Percentiles rank a stretch among this genome's conserved stretches.
Evolutionary conservation across 495 filamentous ascomycete genomes (phyloP).

Genomic region (Trichoderma virens): DNA sequence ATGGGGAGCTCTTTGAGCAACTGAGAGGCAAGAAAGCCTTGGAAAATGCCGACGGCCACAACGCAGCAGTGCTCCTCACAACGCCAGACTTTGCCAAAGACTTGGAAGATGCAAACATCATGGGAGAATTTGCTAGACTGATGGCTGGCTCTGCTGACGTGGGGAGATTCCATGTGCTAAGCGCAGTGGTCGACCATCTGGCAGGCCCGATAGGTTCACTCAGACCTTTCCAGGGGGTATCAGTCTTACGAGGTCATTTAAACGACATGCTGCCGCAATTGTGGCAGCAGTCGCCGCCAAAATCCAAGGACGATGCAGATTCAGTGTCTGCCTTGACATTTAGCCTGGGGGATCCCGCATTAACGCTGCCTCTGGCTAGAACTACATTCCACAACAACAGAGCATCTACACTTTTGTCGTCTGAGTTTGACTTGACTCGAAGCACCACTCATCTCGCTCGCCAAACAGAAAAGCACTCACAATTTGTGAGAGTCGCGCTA

Average conservation of each 20-base stretch:
- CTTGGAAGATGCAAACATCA: background rate
- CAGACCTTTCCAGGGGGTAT: background rate
- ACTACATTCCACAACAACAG: slow-evolving; percentile 11
- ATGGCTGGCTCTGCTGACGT: background rate
- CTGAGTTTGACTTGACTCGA: background rate
- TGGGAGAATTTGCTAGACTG: background rate
- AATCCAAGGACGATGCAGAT: slow-evolving; percentile 4
- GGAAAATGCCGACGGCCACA: background rate
- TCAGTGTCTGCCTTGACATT: background rate
- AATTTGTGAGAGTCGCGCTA: background rate
- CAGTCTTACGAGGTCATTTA: slow-evolving; percentile 5
- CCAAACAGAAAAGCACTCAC: background rate
- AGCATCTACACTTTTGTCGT: slow-evolving; percentile 2
- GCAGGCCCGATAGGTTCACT: background rate
- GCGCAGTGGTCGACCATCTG: background rate
- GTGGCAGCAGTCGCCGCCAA: background rate
- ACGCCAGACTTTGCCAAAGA: slow-evolving; percentile 1
- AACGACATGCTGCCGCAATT: background rate
- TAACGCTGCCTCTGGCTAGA: slow-evolving; percentile 11
- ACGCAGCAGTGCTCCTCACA: slow-evolving; percentile 8
- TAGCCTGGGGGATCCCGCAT: slow-evolving; percentile 1
- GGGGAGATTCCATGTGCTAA: background rate
- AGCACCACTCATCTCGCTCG: background rate
- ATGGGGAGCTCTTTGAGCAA: background rate
- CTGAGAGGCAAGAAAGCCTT: background rate